These are phyloP conservation scores for Backusella westeae DNA, from an alignment of 192 early-diverging fungal species.

Conservation along the genomic window DNA sequence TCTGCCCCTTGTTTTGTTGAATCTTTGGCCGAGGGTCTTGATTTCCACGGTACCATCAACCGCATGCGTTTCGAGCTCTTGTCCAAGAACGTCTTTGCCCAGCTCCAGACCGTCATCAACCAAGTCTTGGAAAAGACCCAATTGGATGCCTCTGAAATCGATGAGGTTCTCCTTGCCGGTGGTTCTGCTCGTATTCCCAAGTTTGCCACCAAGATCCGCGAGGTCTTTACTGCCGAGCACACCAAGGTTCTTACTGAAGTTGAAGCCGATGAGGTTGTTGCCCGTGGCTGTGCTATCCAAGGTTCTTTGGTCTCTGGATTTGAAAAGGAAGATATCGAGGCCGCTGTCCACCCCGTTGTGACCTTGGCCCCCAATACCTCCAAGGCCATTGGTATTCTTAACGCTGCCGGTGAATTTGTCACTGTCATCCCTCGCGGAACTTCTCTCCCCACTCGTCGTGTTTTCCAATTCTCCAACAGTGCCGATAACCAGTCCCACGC, in stretches of 20 bases:
- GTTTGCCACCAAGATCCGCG: constrained; percentile 73
- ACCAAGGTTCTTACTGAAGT: constrained; percentile 72
- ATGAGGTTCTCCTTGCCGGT: constrained; percentile 87
- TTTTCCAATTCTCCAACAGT: constrained; percentile 68
- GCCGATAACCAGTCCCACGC: constrained; percentile 64
- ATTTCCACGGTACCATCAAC: constrained; percentile 81
- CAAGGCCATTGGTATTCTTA: constrained; percentile 76
- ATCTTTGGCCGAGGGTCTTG: constrained; percentile 86
- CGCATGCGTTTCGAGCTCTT: constrained; percentile 91
- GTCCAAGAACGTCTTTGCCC: constrained; percentile 70
- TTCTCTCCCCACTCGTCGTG: constrained; percentile 80
- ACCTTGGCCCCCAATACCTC: constrained; percentile 58
- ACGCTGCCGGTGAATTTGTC: constrained; percentile 69
- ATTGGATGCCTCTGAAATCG: constrained; percentile 70
- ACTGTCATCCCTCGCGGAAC: constrained; percentile 81
- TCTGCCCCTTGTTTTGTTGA: constrained; percentile 92
- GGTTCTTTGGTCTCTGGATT: constrained; percentile 69
- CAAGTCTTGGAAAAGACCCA: constrained; percentile 65
- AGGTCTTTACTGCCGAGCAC: constrained; percentile 67
- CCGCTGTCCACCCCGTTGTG: constrained; percentile 47
- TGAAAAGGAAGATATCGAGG: constrained; percentile 59
- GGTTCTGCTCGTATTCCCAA: constrained; percentile 86
- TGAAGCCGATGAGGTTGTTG: constrained; percentile 93
- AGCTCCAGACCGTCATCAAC: constrained; percentile 64
- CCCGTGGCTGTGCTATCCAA: constrained; percentile 89